Conservation (phyloP, 1,284 basidiomycete species). For the Ceratobasidium theobromae region DNA sequence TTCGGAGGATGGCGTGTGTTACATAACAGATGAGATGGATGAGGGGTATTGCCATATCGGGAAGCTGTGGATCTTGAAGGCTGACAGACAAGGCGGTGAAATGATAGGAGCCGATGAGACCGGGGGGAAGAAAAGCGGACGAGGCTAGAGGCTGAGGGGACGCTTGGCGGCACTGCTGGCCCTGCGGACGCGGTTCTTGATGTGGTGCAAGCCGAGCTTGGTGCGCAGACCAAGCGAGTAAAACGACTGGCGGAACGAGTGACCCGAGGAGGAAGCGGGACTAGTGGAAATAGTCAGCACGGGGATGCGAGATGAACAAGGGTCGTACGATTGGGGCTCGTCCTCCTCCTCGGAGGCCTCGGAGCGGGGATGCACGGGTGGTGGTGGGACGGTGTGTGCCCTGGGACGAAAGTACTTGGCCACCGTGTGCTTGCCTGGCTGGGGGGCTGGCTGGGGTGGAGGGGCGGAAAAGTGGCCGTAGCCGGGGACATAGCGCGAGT, state of each 20-base stretch:
- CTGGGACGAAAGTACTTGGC: no score
- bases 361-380: no score
- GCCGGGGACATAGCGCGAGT: conserved; percentile 23
- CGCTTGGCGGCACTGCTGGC: conserved; percentile 10
- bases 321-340: conserved; percentile 18
- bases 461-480: conserved; percentile 1
- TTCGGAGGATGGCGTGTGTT: neutral
- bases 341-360: no score
- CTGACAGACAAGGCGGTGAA: neutral
- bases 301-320: no score
- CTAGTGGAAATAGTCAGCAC: no score
- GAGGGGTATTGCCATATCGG: neutral
- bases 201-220: conserved; percentile 15
- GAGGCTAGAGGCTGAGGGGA: conserved; percentile 1
- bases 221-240: conserved; percentile 20
- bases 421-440: no score
- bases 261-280: neutral
- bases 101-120: neutral
- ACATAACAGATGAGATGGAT: neutral
- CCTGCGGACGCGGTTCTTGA: conserved; percentile 4
- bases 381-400: conserved; percentile 11
- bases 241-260: conserved; percentile 15
- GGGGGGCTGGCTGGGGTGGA: no score
- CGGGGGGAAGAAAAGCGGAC: neutral
- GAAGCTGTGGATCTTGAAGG: neutral